These are phyloP conservation scores for Hypoxylon sp. DNA, from an alignment of 2,329 filamentous ascomycete species.

Conservation along the genomic window DNA sequence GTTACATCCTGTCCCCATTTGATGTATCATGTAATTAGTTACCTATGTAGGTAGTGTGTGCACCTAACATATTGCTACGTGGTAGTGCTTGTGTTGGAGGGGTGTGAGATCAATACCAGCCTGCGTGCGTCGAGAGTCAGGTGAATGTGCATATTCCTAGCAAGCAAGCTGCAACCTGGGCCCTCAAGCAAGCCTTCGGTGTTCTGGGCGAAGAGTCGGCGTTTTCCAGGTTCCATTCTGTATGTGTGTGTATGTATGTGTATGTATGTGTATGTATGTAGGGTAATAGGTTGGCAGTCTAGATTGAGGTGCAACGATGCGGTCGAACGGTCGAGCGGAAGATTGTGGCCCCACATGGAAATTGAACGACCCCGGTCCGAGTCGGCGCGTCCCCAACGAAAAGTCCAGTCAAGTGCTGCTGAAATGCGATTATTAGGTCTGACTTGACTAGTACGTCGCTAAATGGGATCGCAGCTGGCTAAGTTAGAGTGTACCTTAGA, in stretches of 20 bases:
- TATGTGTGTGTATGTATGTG: too few relatives aligned
- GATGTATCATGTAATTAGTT: too few relatives aligned
- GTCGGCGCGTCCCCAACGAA: constrained; percentile 29
- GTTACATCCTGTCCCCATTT: constrained; percentile 15
- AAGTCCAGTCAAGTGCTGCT: constrained; percentile 24
- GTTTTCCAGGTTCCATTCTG: constrained; percentile 27
- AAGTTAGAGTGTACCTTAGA: too few relatives aligned
- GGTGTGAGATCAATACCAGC: constrained; percentile 31
- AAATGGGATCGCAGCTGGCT: too few relatives aligned
- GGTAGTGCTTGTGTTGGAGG: constrained; percentile 18
- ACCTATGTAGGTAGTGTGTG: too few relatives aligned
- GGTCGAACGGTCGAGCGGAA: constrained; percentile 43
- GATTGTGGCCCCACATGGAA: constrained; percentile 30
- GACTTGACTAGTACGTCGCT: constrained; percentile 1
- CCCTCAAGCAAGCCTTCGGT: constrained; percentile 2
- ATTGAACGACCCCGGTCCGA: constrained; percentile 29
- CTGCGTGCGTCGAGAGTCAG: constrained; percentile 34
- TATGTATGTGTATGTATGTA: too few relatives aligned
- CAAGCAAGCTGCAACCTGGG: too few relatives aligned
- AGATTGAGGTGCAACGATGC: too few relatives aligned
- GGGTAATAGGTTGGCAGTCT: too few relatives aligned
- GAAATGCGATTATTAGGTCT: constrained; percentile 23
- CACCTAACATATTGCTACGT: constrained; percentile 22
- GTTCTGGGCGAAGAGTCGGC: constrained; percentile 15
- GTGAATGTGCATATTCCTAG: constrained; percentile 23